Percentiles rank a stretch among this genome's conserved stretches.
These are phyloP conservation scores for Rhizophora mangle DNA, from an alignment of 345 rosid genomes.

Conservation along the genomic window DNA sequence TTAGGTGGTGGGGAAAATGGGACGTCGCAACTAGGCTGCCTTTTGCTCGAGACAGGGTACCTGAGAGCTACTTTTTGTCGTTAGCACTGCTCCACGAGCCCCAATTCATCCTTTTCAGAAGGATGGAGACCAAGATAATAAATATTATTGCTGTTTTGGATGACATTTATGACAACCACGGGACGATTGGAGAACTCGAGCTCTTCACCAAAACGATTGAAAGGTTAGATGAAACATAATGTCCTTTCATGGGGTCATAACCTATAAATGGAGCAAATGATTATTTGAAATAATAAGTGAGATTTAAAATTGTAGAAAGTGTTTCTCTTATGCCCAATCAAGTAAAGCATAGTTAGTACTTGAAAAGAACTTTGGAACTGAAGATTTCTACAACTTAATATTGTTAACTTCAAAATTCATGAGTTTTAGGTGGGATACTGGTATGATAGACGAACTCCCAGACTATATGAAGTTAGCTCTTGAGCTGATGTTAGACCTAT, in stretches of 20 bases:
- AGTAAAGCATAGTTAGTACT: too few relatives aligned
- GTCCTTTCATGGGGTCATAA: not conserved
- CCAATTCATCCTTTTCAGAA: conserved; percentile 20
- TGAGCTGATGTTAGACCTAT: not conserved
- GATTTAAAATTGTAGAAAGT: too few relatives aligned
- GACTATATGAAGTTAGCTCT: conserved; percentile 5
- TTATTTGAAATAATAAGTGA: too few relatives aligned
- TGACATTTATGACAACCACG: conserved; percentile 43
- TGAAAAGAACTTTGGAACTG: too few relatives aligned
- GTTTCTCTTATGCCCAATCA: too few relatives aligned
- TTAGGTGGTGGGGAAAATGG: conserved; percentile 42
- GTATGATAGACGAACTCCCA: not conserved
- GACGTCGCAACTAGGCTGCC: conserved; percentile 26
- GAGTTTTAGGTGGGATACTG: conserved; percentile 8
- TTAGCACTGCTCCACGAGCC: conserved; percentile 34
- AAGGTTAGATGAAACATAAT: conserved; percentile 12
- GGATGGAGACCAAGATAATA: conserved; percentile 21
- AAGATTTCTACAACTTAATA: too few relatives aligned
- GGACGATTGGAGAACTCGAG: conserved; percentile 43
- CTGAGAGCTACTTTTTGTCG: conserved; percentile 41
- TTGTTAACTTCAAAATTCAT: too few relatives aligned
- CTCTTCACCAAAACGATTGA: conserved; percentile 32
- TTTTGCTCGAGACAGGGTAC: conserved; percentile 35
- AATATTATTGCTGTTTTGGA: conserved; percentile 27
- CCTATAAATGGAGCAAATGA: too few relatives aligned